Base-by-base conservation (phyloP, 2,329 filamentous ascomycete genomes). In the Pleurostoma richardsiae region DNA sequence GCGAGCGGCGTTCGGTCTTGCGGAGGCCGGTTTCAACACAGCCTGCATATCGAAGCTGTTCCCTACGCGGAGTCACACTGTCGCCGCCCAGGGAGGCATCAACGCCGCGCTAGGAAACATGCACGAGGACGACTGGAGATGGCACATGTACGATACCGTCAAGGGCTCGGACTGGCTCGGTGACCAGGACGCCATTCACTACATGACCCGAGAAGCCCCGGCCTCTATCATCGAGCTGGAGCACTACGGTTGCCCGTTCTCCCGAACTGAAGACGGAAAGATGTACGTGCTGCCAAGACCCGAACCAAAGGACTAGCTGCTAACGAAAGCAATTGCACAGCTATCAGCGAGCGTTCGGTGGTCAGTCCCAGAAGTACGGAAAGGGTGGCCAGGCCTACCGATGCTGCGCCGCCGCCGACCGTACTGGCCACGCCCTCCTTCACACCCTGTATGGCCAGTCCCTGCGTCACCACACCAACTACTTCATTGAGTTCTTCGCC, bases 401-500 rank as follows among this genome's bases (percentile, higher is more conserved):
- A 73, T 95, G 90, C 80, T 95, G 90, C 69, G 92, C 91, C 69
- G 94, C 91, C 51, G 94, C 92, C 58, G 94, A 99, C 69, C 82
- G 92, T 79, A 97, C 94, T 53, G 94, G 94, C 54, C 94, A 99
- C 73, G 94, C 94, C 62, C 87, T 99, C 57, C 83, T 99, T 44
- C 94, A 99, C 80, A 99, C 94, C 29, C 88, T 99, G 56, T 99
- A 97, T 73, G 94, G 94, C 61, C 92, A 96, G 76, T 96, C 91
- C 45, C 82, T 97, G 52, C 81, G 89, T 65, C 90, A 97, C 80
- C 96, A 96, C 80, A 96, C 92, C 65, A 96, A 96, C 79, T 99
- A 96, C 81, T 97, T 99, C 74, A 96, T 99, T 69, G 94, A 97
- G 73, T 97, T 91, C 80, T 99, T 97, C 69, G 94, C 91, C 60